phyloP scores from a whole-genome alignment of 345 rosid genomes.

The Chamaenerion angustifolium region DNA sequence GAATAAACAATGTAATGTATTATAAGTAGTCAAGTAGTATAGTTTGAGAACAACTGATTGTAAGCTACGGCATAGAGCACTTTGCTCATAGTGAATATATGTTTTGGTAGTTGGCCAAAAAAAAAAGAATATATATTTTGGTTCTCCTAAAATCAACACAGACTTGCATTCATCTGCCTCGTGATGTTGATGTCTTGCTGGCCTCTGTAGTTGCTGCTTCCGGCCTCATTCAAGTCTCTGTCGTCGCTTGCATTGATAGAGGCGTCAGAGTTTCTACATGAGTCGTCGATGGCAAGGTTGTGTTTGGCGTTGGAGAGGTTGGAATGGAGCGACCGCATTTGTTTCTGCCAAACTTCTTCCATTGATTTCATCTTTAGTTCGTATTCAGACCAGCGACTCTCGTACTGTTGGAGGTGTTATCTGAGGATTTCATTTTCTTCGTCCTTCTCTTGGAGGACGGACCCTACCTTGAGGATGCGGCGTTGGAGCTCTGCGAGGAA shows the following conservation, averaged over 20 bases:
- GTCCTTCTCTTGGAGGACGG: slow-evolving; percentile 74
- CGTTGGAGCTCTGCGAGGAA: slow-evolving; percentile 90
- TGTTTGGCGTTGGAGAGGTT: slow-evolving; percentile 94
- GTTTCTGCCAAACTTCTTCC: slow-evolving; percentile 99
- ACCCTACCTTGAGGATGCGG: slow-evolving; percentile 81
- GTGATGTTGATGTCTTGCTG: slow-evolving; percentile 48
- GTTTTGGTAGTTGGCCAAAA: too few species aligned
- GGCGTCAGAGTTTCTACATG: slow-evolving; percentile 79
- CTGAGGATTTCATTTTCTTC: slow-evolving; percentile 94
- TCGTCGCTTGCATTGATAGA: slow-evolving; percentile 76
- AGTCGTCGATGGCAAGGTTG: slow-evolving; percentile 78
- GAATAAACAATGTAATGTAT: too few species aligned
- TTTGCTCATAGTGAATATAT: too few species aligned
- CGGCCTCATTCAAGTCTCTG: slow-evolving; percentile 49
- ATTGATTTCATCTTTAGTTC: slow-evolving; percentile 96
- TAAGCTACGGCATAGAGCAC: too few species aligned
- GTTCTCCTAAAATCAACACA: too few species aligned
- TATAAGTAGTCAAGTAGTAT: too few species aligned
- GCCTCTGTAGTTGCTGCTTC: slow-evolving; percentile 40
- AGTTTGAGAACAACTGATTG: too few species aligned
- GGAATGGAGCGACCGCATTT: slow-evolving; percentile 92
- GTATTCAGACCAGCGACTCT: slow-evolving; percentile 92
- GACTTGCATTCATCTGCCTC: slow-evolving; percentile 80
- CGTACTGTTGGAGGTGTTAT: slow-evolving; percentile 87
- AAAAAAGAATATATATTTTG: too few species aligned